These are phyloP conservation scores for Hypsizygus marmoreus DNA, from an alignment of 768 basidiomycete genomes.

Conservation along the genomic window DNA sequence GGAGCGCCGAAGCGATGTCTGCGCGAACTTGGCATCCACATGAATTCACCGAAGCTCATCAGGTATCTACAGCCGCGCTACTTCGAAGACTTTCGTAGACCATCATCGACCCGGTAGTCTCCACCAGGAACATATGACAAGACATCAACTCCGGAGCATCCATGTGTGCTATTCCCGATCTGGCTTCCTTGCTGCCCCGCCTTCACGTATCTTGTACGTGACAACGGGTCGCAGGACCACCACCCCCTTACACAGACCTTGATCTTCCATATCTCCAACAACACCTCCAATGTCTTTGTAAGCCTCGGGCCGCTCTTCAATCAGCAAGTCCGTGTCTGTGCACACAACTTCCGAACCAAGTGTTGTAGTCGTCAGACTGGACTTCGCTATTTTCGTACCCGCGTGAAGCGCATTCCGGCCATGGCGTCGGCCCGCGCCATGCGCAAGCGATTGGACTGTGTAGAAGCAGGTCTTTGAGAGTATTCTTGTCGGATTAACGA, in stretches of 20 bases:
- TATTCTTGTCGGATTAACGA: background rate
- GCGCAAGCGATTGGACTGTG: conserved; percentile 39
- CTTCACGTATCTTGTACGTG: conserved; percentile 36
- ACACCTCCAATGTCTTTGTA: conserved; percentile 38
- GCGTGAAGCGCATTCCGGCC: conserved; percentile 34
- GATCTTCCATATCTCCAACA: conserved; percentile 35
- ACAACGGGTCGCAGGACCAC: conserved; percentile 36
- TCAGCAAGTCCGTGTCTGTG: conserved; percentile 33
- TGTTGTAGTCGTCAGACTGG: conserved; percentile 29
- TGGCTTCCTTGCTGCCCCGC: conserved; percentile 15
- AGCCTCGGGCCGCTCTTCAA: conserved; percentile 41
- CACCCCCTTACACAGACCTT: conserved; percentile 28
- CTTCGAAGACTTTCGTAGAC: background rate
- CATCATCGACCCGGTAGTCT: background rate
- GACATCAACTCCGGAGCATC: conserved; percentile 6
- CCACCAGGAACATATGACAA: background rate
- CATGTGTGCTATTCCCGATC: conserved; percentile 14
- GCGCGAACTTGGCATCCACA: background rate
- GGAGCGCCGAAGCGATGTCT: no score
- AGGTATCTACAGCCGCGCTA: background rate
- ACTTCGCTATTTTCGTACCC: conserved; percentile 28
- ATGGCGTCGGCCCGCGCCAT: conserved; percentile 39
- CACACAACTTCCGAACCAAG: conserved; percentile 39
- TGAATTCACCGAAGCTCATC: no score
- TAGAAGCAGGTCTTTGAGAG: no score